Evolutionary conservation across 2,329 filamentous ascomycete genomes (phyloP), one percentile per base, ranked within the genome.

Genomic region (Fusarium sulawesiense): DNA sequence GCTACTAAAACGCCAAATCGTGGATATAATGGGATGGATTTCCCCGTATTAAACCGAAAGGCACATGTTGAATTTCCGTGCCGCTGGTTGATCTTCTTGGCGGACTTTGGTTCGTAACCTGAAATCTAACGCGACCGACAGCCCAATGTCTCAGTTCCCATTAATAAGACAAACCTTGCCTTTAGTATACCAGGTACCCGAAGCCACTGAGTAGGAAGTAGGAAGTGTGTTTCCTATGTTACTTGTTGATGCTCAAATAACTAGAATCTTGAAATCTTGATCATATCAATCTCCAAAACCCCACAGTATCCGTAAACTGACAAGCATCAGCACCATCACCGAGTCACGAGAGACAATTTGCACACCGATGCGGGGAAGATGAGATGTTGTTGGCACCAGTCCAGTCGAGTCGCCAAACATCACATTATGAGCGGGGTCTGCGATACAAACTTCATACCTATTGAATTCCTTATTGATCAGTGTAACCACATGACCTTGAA

Each of bases 261-360:
- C 44, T 63, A n/a, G 50, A 50, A 73, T 72, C 67, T 70, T 30
- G 57, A 59, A 58, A 73, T 74, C 64, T 71, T 30, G 53, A 60
- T 50, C 53, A 68, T 56, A 68, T 70, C 67, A 34, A 57, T 49
- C 44, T 41, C 50, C 21, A 51, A 51, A 20, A n/a, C 23, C 8
- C 48, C 45, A 53, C 42, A 23, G n/a, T 14, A 32, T 32, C 30
- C 30, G 13, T 40, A 13, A 51, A 60, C 29, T 37, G 57, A 51
- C 48, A 45, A 60, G 42, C 45, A 62, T 57, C 49, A 29, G 29
- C 29, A 29, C 6, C 62, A 56, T 59, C 34, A 54, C 57, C 56
- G 46, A 70, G 69, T 73, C 65, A 70, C 66, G 63, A 55, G 66
- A 60, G 48, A 46, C 49, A 48, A 29, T 41, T 44, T 34, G 49